Percentiles rank a stretch among this genome's conserved stretches.
Evolutionary conservation across 768 basidiomycete species (phyloP).

Genomic region (Tylopilus felleus): DNA sequence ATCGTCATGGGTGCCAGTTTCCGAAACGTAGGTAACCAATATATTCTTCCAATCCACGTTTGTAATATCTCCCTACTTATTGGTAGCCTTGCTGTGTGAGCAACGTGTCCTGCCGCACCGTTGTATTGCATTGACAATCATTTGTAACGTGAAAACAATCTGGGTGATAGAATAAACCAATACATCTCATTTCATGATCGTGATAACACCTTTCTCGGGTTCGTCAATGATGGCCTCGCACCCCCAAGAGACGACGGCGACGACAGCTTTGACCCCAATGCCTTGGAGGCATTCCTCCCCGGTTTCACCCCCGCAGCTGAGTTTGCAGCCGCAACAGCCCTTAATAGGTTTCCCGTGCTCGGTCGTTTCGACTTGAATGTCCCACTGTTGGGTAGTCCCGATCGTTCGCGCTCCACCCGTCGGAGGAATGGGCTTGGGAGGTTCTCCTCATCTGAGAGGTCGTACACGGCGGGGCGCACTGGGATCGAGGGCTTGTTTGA

Average conservation of each 20-base stretch:
- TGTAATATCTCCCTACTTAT: not conserved
- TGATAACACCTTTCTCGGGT: constrained; percentile 39
- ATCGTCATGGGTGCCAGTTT: constrained; percentile 99
- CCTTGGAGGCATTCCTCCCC: constrained; percentile 10
- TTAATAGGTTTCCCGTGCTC: constrained; percentile 51
- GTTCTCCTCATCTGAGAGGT: constrained; percentile 77
- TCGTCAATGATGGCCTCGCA: constrained; percentile 42
- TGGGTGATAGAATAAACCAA: no score
- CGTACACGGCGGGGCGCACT: constrained; percentile 48
- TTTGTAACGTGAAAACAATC: no score
- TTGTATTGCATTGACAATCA: no score
- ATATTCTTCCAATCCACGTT: not conserved
- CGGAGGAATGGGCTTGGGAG: constrained; percentile 82
- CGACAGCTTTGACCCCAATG: constrained; percentile 8
- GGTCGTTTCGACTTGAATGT: constrained; percentile 36
- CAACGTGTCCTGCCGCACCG: no score
- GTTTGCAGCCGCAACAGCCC: constrained; percentile 60
- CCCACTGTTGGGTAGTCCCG: constrained; percentile 4
- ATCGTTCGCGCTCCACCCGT: constrained; percentile 40
- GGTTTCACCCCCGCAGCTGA: constrained; percentile 27
- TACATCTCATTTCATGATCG: constrained; percentile 8
- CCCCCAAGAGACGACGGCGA: constrained; percentile 13
- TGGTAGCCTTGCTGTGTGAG: no score
- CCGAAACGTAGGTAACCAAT: constrained; percentile 74
- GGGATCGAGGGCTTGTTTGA: constrained; percentile 19